Evolutionary conservation across 1,139 yeast genomes (phyloP), one percentile per base, ranked within the genome.

Genomic region (Candida pseudoviswanathii): DNA sequence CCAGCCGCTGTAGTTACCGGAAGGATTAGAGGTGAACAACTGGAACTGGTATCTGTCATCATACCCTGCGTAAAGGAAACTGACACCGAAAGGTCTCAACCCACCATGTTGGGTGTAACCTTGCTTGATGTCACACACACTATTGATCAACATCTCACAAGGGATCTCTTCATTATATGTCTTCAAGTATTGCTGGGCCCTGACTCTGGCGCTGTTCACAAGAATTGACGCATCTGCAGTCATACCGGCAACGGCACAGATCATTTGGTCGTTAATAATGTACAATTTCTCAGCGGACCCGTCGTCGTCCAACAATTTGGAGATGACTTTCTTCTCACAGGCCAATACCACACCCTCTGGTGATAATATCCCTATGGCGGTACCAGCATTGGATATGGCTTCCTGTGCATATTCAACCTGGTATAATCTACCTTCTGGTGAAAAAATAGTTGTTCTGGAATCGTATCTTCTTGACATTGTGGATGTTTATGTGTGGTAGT

Each of bases 21-120:
- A 88, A 10, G 99, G 99, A 66, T 95, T 94, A 22, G 96, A 88
- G 21, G 97, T 92, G 71, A 87, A 95, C 58, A 95, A 78, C 70
- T 95, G 99, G 76, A 87, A 94, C 45, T 92, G 90, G 61, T 86
- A 87, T 61, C 90, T 75, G 51, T 90, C 95, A 66, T 95, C 99
- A 66, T 86, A 88, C 4, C 99, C 99, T 7, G 98, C 99, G 64
- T 89, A 94, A 56, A 95, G 82, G 71, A 95, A 91, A 53, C 96
- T 88, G 43, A 94, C 99, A 60, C 99, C 99, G 68, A 91, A 95
- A 27, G 99, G 99, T 70, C 99, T 85, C 64, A 94, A 80, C 42
- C 99, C 99, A 64, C 99, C 99, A 65, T 89, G 96, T 70, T 94
- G 99, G 10, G 99, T 95, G 70, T 95, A 95, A 16, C 98, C 97